A percentile compares a stretch with the other conserved stretches of the same genome.
These are phyloP conservation scores for Tulasnella sp. DNA, from an alignment of 768 basidiomycete species.

Conservation along the genomic window DNA sequence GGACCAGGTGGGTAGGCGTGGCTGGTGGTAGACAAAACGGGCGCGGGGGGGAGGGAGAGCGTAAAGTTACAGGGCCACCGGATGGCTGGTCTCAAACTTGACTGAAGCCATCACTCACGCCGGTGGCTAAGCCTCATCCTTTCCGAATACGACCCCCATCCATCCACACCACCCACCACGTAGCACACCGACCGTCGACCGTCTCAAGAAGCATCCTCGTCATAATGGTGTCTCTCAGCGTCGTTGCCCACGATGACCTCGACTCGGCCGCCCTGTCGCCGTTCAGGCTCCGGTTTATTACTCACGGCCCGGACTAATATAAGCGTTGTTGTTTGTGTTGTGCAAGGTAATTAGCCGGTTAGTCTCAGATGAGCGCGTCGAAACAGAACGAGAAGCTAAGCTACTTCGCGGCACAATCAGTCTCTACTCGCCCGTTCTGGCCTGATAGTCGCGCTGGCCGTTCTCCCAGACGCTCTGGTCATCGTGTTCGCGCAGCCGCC, in stretches of 20 bases:
- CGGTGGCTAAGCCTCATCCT: not conserved
- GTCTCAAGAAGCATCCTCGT: not conserved
- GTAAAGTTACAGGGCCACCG: conserved; percentile 1
- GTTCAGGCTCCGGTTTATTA: conserved; percentile 1
- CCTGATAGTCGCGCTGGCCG: not conserved
- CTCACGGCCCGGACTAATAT: not conserved
- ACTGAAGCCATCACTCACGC: conserved; percentile 4
- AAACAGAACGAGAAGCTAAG: not conserved
- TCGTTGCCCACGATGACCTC: not conserved
- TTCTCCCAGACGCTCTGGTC: not conserved
- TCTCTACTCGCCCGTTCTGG: not conserved
- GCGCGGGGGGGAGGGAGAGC: not conserved
- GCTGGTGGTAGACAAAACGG: conserved; percentile 7
- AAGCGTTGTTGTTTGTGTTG: not conserved
- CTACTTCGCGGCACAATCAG: conserved; percentile 9
- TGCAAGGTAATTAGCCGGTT: not conserved
- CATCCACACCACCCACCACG: not conserved
- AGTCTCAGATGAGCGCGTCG: not conserved
- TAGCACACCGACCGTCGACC: not conserved
- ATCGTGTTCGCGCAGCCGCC: not conserved
- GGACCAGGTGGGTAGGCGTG: not conserved
- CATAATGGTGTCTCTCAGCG: not conserved
- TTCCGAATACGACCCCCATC: not conserved
- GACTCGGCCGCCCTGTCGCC: not conserved
- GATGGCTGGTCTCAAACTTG: conserved; percentile 9